phyloP scores from a whole-genome alignment of 139 green algal species.

The Parachlorella kessleri region DNA sequence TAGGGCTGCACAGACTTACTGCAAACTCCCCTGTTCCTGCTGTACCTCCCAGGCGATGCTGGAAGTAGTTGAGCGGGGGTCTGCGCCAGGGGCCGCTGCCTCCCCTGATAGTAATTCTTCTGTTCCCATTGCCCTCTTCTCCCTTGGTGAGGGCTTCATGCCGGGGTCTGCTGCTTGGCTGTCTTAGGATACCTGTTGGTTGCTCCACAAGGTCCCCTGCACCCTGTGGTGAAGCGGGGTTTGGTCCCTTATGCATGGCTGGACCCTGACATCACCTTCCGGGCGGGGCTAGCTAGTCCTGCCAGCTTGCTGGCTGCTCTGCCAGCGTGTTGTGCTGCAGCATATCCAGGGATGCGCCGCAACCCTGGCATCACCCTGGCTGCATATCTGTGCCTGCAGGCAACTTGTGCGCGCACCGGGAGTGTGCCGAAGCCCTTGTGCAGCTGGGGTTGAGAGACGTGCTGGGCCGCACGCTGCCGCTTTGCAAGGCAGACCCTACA shows the following conservation, averaged over 20 bases:
- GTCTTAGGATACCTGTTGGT: neutral
- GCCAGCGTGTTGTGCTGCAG: too few relatives aligned
- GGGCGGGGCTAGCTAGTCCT: too few relatives aligned
- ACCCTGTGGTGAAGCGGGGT: neutral
- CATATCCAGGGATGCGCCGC: too few relatives aligned
- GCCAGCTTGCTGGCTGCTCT: too few relatives aligned
- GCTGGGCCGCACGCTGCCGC: constrained; percentile 41
- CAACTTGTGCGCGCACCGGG: constrained; percentile 60
- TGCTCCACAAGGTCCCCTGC: neutral
- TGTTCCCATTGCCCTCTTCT: constrained; percentile 93
- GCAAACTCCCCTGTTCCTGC: neutral
- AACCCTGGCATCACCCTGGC: too few relatives aligned
- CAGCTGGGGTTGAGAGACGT: constrained; percentile 46
- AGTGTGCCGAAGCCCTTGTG: constrained; percentile 56
- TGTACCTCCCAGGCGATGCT: constrained; percentile 50
- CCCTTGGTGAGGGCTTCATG: constrained; percentile 56
- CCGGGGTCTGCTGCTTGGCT: neutral
- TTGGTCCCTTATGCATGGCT: neutral
- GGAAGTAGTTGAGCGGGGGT: constrained; percentile 32
- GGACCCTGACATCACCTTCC: too few relatives aligned
- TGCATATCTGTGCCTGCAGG: too few relatives aligned
- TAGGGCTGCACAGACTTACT: neutral
- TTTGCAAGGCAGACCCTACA: constrained; percentile 37
- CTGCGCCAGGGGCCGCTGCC: neutral
- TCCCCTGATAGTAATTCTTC: constrained; percentile 35